Base-by-base conservation (phyloP, 2,329 filamentous ascomycete species). In the Arthrobotrys iridis region DNA sequence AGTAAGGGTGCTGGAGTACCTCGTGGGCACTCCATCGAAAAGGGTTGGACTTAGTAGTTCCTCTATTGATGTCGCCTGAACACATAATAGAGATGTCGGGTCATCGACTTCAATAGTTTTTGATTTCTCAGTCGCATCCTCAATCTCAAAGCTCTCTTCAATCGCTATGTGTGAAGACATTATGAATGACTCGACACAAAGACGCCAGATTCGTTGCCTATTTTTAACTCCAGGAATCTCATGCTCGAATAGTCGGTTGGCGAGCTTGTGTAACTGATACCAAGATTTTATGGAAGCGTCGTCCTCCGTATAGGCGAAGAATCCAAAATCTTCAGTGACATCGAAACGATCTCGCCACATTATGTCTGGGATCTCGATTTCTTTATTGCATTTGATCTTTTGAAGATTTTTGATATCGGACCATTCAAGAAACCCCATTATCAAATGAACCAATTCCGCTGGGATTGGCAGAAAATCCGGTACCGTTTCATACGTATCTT, bases 401-500 rank as follows among this genome's bases (percentile, higher is more conserved):
- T 58, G 52, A 1, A 58, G 52, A n/a, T 26, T 43, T n/a, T 1
- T 4, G 7, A 58, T 43, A 41, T 58, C 52, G 3, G 37, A 40
- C 33, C 52, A 41, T 1, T 58, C 52, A 3, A 58, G 37, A 11
- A 41, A 41, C 1, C 20, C n/a, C 20, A 58, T n/a, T 4, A 58
- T 30, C 5, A 41, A 20, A 2, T 40, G 52, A 15, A 41, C 33
- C 7, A 58, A 8, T 18, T 58, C 52, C 2, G 20, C 1, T 4
- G 52, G 52, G 1, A 58, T 33, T 8, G 52, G 52, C 4, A 58
- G 22, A 6, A 58, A 59, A 15, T 59, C 37, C 15, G 55, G 55
- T 11, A 59, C 43, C 3, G 50, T 55, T 2, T 6, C 37, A 20
- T n/a, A 3, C 2, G 30, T 22, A 11, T 24, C 28, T 13, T 55